Percentiles rank a stretch among this genome's conserved stretches.
These are phyloP conservation scores for Auriscalpium microsporum DNA, from an alignment of 768 basidiomycete species.

Conservation along the genomic window DNA sequence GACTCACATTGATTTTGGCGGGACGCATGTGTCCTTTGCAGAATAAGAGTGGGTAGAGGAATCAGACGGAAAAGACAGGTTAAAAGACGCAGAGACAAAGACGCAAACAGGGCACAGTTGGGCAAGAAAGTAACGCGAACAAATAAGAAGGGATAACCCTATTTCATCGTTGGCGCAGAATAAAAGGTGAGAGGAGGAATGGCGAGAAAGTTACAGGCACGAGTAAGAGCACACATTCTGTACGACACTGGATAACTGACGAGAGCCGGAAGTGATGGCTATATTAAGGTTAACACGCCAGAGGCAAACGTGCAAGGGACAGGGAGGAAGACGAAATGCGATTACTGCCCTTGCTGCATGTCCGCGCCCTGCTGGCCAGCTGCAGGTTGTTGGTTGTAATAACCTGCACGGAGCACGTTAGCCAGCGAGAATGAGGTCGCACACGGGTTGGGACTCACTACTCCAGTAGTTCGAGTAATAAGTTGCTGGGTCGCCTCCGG, in stretches of 20 bases:
- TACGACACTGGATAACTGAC: constrained; percentile 22
- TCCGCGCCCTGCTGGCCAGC: constrained; percentile 54
- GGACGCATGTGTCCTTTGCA: not conserved
- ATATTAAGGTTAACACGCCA: constrained; percentile 1
- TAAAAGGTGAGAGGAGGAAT: not conserved
- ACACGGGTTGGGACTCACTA: constrained; percentile 39
- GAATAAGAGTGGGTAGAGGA: not conserved
- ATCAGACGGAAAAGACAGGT: not conserved
- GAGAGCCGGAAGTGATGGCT: constrained; percentile 12
- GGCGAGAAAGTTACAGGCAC: not conserved
- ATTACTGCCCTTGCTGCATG: constrained; percentile 24
- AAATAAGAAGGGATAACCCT: constrained; percentile 1
- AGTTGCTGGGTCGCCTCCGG: constrained; percentile 57
- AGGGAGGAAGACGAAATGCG: not conserved
- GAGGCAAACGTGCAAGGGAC: not conserved
- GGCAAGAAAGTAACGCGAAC: not conserved
- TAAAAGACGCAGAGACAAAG: not conserved
- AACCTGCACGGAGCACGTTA: constrained; percentile 39
- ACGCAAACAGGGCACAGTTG: not conserved
- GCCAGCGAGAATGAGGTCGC: constrained; percentile 1
- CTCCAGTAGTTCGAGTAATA: constrained; percentile 84
- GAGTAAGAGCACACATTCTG: not conserved
- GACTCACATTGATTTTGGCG: not conserved
- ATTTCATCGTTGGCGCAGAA: constrained; percentile 17
- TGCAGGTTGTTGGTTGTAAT: constrained; percentile 68